These are phyloP conservation scores for Talaromyces thailandensis DNA, from an alignment of 495 filamentous ascomycete species.

Conservation along the genomic window DNA sequence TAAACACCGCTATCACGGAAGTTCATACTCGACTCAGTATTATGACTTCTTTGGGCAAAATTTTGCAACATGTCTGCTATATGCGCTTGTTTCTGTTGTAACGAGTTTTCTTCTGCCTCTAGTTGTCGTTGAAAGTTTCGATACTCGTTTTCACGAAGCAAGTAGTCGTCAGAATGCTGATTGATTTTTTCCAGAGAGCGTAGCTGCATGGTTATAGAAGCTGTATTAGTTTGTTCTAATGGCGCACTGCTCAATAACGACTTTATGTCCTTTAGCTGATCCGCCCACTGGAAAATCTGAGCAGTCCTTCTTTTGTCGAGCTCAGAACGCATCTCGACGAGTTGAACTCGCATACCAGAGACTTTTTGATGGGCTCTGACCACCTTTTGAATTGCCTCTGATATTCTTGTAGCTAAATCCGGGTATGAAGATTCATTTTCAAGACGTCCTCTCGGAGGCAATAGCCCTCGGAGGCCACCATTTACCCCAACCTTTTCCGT, in stretches of 20 bases:
- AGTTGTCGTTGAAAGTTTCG: not conserved
- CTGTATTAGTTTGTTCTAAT: not conserved
- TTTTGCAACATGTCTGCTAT: not conserved
- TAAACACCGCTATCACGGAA: not conserved
- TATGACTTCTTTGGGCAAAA: not conserved
- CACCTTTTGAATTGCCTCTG: conserved; percentile 1
- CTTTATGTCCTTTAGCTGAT: conserved; percentile 12
- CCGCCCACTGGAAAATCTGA: conserved; percentile 8
- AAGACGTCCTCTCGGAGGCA: not conserved
- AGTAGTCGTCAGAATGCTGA: not conserved
- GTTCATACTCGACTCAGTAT: not conserved
- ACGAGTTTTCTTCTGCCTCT: not conserved
- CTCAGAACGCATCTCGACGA: conserved; percentile 11
- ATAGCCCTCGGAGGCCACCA: not conserved
- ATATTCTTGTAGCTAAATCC: not conserved
- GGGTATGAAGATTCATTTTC: not conserved
- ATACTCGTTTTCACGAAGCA: not conserved
- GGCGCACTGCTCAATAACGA: conserved; percentile 5
- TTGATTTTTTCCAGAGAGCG: conserved; percentile 9
- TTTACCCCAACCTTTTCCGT: not conserved
- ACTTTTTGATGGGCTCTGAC: conserved; percentile 10
- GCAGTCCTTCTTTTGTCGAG: conserved; percentile 12
- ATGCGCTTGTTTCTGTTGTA: not conserved
- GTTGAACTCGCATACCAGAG: conserved; percentile 10
- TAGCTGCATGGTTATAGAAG: not conserved